phyloP scores from a whole-genome alignment of 371 early-diverging fungal species.

The Mortierella sp. region DNA sequence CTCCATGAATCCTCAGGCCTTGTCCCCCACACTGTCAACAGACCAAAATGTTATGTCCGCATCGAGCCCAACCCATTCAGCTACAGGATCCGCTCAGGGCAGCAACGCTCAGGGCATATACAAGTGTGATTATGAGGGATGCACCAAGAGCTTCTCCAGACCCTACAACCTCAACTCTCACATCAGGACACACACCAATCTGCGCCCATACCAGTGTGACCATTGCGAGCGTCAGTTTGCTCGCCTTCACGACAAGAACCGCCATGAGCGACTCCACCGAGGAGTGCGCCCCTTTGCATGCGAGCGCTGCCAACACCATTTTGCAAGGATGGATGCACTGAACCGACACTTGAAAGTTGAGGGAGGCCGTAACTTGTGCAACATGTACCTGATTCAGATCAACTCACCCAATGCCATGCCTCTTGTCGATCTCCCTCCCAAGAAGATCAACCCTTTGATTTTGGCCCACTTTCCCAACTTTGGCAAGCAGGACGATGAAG shows the following conservation, averaged over 20 bases:
- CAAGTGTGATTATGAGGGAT: conserved; percentile 71
- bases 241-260: conserved; percentile 86
- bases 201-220: conserved; percentile 75
- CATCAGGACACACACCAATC: conserved; percentile 75
- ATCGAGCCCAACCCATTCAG: not conserved
- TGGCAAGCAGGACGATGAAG: conserved; percentile 31
- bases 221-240: conserved; percentile 74
- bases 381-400: conserved; percentile 44
- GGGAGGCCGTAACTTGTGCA: conserved; percentile 54
- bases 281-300: conserved; percentile 75
- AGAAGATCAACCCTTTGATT: conserved; percentile 55
- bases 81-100: not conserved
- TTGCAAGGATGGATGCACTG: conserved; percentile 86
- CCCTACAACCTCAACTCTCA: conserved; percentile 84
- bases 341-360: conserved; percentile 68
- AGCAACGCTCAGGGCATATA: conserved; percentile 22
- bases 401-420: conserved; percentile 46
- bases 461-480: conserved; percentile 44
- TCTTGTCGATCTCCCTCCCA: conserved; percentile 48
- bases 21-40: not conserved
- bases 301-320: conserved; percentile 75
- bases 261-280: conserved; percentile 78
- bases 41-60: not conserved
- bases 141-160: conserved; percentile 77
- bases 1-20: not conserved